Evolutionary conservation across 2,329 filamentous ascomycete genomes (phyloP).

Genomic region (Colletotrichum echinochloae): DNA sequence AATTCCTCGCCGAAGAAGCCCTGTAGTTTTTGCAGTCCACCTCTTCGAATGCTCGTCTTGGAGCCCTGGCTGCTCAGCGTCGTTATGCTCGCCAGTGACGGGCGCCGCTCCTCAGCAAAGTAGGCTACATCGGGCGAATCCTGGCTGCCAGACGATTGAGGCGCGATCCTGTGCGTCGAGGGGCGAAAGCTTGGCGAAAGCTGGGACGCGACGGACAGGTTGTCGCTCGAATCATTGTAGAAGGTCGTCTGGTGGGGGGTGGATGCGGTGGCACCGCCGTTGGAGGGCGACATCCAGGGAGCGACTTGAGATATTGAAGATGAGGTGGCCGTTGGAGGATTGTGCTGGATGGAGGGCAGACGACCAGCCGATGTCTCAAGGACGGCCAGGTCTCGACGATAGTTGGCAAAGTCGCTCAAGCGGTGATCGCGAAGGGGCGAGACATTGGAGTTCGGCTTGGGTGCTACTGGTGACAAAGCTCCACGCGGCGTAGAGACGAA

Average conservation of each 20-base stretch:
- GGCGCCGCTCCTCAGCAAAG: conserved; percentile 80
- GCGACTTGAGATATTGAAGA: conserved; percentile 65
- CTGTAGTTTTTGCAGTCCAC: conserved; percentile 85
- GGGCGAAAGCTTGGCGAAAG: conserved; percentile 76
- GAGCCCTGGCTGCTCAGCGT: conserved; percentile 89
- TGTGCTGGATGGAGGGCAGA: conserved; percentile 70
- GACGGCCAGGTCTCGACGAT: conserved; percentile 78
- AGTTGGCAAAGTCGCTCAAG: conserved; percentile 73
- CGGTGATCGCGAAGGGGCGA: conserved; percentile 68
- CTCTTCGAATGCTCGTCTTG: conserved; percentile 75
- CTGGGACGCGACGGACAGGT: conserved; percentile 71
- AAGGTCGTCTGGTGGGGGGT: conserved; percentile 65
- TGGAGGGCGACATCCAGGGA: conserved; percentile 67
- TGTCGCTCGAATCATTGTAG: conserved; percentile 82
- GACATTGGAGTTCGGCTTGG: conserved; percentile 57
- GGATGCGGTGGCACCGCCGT: conserved; percentile 49
- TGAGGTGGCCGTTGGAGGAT: conserved; percentile 67
- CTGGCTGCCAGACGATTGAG: conserved; percentile 60
- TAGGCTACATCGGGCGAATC: conserved; percentile 73
- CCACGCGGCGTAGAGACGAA: conserved; percentile 58
- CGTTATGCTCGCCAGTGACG: conserved; percentile 88
- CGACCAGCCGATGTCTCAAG: conserved; percentile 71
- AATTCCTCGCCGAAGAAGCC: conserved; percentile 95
- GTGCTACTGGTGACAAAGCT: conserved; percentile 57
- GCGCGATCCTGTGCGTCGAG: conserved; percentile 42